Evolutionary conservation across 192 early-diverging fungal genomes (phyloP).

Genomic region (Dissophora globulifera): DNA sequence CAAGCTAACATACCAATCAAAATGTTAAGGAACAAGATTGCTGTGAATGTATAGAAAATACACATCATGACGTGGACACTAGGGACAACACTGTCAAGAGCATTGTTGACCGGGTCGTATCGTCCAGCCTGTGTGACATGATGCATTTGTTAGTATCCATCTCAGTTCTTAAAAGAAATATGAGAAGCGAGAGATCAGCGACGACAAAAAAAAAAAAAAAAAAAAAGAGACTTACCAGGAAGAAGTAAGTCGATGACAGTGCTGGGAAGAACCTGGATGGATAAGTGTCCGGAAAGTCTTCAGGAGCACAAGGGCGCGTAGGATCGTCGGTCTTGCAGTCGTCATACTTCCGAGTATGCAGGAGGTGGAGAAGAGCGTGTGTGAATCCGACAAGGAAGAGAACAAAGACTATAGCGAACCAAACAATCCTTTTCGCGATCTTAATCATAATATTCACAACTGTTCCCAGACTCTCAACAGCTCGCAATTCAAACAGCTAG

Average conservation of each 20-base stretch:
- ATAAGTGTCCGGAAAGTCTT: conserved; percentile 1
- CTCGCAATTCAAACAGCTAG: conserved; percentile 45
- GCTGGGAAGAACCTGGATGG: neutral
- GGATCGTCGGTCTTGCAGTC: neutral
- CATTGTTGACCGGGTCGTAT: conserved; percentile 14
- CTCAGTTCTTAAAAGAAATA: neutral
- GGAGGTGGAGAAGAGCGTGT: conserved; percentile 30
- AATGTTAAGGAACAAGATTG: conserved; percentile 32
- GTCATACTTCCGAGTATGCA: conserved; percentile 7
- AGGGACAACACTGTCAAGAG: neutral
- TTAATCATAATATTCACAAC: conserved; percentile 49
- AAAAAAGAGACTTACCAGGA: conserved; percentile 30
- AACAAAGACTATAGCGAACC: conserved; percentile 39
- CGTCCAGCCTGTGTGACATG: conserved; percentile 12
- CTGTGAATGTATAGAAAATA: conserved; percentile 18
- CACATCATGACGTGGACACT: conserved; percentile 28
- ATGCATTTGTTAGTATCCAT: neutral
- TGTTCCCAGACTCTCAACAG: conserved; percentile 30
- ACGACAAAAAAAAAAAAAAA: no score
- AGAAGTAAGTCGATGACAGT: conserved; percentile 32
- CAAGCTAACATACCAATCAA: conserved; percentile 15
- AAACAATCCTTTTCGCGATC: conserved; percentile 24
- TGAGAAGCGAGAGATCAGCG: neutral
- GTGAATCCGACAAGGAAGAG: conserved; percentile 44
- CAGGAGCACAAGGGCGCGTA: no score